Conservation (phyloP, 2,329 filamentous ascomycete species). For the Eutypa lata region DNA sequence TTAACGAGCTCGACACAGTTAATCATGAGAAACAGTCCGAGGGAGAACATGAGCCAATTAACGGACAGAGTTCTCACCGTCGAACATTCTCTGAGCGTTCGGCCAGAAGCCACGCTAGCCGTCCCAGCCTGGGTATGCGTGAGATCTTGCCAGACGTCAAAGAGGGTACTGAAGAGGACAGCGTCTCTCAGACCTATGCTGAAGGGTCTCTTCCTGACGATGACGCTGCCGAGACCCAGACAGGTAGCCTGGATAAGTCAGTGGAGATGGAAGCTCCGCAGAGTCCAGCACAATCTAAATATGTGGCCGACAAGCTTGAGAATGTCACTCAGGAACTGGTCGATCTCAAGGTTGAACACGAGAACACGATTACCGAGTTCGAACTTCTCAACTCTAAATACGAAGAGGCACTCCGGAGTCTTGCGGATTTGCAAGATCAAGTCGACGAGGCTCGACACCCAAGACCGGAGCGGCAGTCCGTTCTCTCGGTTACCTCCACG, state of each 20-base stretch:
- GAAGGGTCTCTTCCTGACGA: slow-evolving; percentile 6
- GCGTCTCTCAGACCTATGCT: slow-evolving; percentile 13
- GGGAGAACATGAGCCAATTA: slow-evolving; percentile 29
- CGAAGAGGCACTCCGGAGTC: slow-evolving; percentile 76
- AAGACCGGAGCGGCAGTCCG: slow-evolving; percentile 49
- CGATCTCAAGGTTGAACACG: slow-evolving; percentile 86
- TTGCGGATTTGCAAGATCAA: slow-evolving; percentile 82
- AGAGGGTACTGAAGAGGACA: slow-evolving; percentile 35
- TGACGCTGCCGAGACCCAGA: slow-evolving; percentile 10
- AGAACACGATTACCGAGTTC: slow-evolving; percentile 76
- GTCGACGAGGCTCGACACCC: slow-evolving; percentile 75
- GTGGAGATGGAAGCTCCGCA: slow-evolving; percentile 38
- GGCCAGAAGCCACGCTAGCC: slow-evolving; percentile 51
- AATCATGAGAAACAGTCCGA: slow-evolving; percentile 50
- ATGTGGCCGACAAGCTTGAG: slow-evolving; percentile 90
- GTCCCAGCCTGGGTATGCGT: slow-evolving; percentile 48
- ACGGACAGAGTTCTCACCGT: slow-evolving; percentile 39
- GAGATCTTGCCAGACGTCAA: slow-evolving; percentile 54
- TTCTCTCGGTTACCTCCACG: slow-evolving; percentile 51
- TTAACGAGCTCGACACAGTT: slow-evolving; percentile 85
- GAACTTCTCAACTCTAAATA: slow-evolving; percentile 85
- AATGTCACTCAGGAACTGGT: slow-evolving; percentile 87
- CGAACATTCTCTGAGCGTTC: slow-evolving; percentile 50
- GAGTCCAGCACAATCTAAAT: slow-evolving; percentile 77
- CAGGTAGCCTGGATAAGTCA: slow-evolving; percentile 1